Percentiles rank a stretch among this genome's conserved stretches.
Evolutionary conservation across 768 basidiomycete species (phyloP).

Genomic region (Glaciozyma antarctica): DNA sequence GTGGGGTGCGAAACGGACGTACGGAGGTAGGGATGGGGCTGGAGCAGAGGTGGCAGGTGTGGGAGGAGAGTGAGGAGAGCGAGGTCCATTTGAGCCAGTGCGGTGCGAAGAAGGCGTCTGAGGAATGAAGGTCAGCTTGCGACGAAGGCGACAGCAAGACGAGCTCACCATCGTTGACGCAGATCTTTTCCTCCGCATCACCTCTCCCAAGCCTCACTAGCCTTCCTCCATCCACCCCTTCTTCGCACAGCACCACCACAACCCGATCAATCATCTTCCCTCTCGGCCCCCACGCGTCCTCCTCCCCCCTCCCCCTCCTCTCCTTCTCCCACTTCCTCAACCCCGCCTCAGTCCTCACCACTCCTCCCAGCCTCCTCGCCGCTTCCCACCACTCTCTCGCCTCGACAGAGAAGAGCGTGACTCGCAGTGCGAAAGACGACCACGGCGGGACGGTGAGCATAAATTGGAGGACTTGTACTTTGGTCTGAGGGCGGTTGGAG

Average conservation of each 20-base stretch:
- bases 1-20: neutral
- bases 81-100: neutral
- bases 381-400: slow-evolving; percentile 34
- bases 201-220: no score
- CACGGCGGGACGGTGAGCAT: slow-evolving; percentile 40
- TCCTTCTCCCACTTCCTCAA: slow-evolving; percentile 13
- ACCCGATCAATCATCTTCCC: slow-evolving; percentile 3
- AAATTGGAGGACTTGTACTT: slow-evolving; percentile 38
- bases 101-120: slow-evolving; percentile 2
- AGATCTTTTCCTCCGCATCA: no score
- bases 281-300: slow-evolving; percentile 16
- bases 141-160: neutral
- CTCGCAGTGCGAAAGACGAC: slow-evolving; percentile 36
- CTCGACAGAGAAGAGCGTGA: slow-evolving; percentile 38
- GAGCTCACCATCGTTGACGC: slow-evolving; percentile 17
- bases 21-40: neutral
- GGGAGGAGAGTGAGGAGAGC: neutral
- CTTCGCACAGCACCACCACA: slow-evolving; percentile 9
- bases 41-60: neutral
- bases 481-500: slow-evolving; percentile 24
- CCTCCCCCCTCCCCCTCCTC: slow-evolving; percentile 1
- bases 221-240: slow-evolving; percentile 7
- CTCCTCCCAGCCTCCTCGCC: slow-evolving; percentile 7
- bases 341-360: slow-evolving; percentile 17
- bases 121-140: neutral